Conservation (phyloP, 257 asterid genomes). For the Solanum sejunctum region DNA sequence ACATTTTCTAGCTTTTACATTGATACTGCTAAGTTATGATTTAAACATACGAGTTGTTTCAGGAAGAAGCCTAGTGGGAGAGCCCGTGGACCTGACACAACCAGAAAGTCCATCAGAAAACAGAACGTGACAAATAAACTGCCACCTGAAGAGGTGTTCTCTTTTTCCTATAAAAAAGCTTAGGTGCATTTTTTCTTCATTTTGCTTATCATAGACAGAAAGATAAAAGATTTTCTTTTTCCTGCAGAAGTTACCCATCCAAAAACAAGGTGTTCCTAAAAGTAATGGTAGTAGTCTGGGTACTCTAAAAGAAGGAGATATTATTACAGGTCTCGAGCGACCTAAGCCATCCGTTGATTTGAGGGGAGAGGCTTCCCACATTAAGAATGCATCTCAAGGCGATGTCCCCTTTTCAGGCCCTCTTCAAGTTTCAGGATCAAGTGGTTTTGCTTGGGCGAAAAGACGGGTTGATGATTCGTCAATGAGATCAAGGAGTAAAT, state of each 20-base stretch:
- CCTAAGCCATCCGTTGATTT: constrained; percentile 26
- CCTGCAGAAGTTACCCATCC: constrained; percentile 48
- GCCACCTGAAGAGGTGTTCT: constrained; percentile 65
- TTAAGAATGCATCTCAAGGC: constrained; percentile 76
- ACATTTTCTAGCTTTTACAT: not conserved
- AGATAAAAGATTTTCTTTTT: not conserved
- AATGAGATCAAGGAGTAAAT: constrained; percentile 60
- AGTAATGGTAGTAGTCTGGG: constrained; percentile 12
- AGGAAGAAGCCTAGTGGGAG: constrained; percentile 60
- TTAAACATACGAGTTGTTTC: not conserved
- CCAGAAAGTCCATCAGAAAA: constrained; percentile 56
- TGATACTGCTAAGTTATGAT: not conserved
- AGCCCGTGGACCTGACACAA: constrained; percentile 64
- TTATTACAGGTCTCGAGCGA: constrained; percentile 20
- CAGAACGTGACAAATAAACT: constrained; percentile 51
- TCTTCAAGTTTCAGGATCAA: constrained; percentile 78
- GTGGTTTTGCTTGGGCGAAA: constrained; percentile 96
- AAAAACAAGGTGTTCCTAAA: constrained; percentile 31
- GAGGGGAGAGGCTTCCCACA: constrained; percentile 50
- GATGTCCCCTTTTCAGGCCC: constrained; percentile 73
- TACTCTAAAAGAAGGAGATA: constrained; percentile 30
- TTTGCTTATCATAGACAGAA: not conserved
- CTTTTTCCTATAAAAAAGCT: not conserved
- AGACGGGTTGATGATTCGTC: constrained; percentile 52
- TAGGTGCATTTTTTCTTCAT: not conserved